Evolutionary conservation across 2,329 filamentous ascomycete genomes (phyloP).

Genomic region (Talaromyces sp.): DNA sequence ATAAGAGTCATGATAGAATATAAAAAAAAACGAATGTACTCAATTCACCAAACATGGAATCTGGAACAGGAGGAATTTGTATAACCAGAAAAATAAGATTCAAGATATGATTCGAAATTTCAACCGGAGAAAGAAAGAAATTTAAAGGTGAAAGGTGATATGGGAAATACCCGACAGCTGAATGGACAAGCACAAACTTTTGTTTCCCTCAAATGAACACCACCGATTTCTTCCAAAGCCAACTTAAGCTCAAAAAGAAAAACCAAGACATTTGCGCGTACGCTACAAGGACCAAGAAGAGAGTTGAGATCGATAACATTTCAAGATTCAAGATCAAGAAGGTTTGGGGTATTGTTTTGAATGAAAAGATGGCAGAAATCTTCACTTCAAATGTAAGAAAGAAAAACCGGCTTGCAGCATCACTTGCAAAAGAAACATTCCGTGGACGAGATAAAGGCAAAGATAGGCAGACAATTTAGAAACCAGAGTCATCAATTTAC

Average conservation of each 20-base stretch:
- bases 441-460: slow-evolving; percentile 19
- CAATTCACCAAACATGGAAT: background rate
- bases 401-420: slow-evolving; percentile 36
- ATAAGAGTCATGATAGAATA: background rate
- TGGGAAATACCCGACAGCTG: background rate
- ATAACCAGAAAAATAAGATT: background rate
- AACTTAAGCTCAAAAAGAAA: slow-evolving; percentile 7
- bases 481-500: slow-evolving; percentile 23
- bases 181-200: slow-evolving; percentile 1
- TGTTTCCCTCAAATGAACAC: slow-evolving; percentile 6
- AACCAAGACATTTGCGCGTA: slow-evolving; percentile 30
- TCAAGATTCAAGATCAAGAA: slow-evolving; percentile 26
- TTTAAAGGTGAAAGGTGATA: background rate
- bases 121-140: background rate
- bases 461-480: slow-evolving; percentile 21
- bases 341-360: slow-evolving; percentile 41
- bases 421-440: slow-evolving; percentile 28
- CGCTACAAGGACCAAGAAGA: slow-evolving; percentile 24
- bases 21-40: background rate
- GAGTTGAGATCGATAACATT: slow-evolving; percentile 21
- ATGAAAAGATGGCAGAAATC: slow-evolving; percentile 41
- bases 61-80: background rate
- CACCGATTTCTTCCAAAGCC: slow-evolving; percentile 1
- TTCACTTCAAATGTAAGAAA: slow-evolving; percentile 41
- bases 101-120: background rate